These are phyloP conservation scores for Chrysoporthe puriensis DNA, from an alignment of 2,329 filamentous ascomycete species.

Conservation along the genomic window DNA sequence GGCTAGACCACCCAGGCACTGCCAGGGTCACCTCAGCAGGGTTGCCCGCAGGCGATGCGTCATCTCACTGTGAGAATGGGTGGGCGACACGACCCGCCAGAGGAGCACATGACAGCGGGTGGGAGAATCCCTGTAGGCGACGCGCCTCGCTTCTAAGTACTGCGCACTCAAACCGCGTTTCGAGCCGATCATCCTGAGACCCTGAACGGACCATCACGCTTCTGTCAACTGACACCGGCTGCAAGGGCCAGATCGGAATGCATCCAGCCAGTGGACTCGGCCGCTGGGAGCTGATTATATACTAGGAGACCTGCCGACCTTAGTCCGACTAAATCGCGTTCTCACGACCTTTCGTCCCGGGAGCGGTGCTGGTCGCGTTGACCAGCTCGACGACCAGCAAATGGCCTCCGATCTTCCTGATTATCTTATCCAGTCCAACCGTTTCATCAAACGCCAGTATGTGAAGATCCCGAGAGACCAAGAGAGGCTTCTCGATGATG, in stretches of 20 bases:
- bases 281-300: background rate
- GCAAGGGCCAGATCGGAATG: background rate
- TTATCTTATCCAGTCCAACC: slow-evolving; percentile 35
- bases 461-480: slow-evolving; percentile 54
- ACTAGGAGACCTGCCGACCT: background rate
- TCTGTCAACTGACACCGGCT: background rate
- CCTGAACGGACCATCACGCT: background rate
- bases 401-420: slow-evolving; percentile 30
- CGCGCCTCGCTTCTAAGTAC: slow-evolving; percentile 6
- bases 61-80: slow-evolving; percentile 3
- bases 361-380: background rate
- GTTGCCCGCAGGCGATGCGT: slow-evolving; percentile 23
- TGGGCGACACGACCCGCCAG: background rate
- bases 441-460: slow-evolving; percentile 45
- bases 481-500: slow-evolving; percentile 48
- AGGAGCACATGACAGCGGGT: slow-evolving; percentile 22
- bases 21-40: background rate
- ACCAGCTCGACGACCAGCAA: background rate
- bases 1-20: background rate
- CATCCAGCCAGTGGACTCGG: background rate
- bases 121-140: slow-evolving; percentile 10
- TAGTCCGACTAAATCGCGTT: background rate
- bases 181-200: background rate
- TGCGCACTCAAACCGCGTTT: slow-evolving; percentile 14
- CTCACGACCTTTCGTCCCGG: background rate